Evolutionary conservation across 352 stramenopile species (phyloP).

Genomic region (Phytophthora agathidicida): DNA sequence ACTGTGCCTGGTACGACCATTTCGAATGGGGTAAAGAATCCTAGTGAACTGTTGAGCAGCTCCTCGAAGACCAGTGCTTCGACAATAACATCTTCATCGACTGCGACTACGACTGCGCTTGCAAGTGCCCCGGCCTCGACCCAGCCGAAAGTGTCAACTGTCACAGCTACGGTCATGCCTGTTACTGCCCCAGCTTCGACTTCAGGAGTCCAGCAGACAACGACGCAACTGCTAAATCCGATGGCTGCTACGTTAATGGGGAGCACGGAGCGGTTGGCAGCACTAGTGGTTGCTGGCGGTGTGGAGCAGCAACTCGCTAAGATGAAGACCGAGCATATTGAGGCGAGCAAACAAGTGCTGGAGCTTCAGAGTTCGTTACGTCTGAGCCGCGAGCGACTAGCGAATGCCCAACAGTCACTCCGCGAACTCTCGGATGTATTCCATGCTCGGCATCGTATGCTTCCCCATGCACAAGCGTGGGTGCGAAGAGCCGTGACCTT

Average conservation of each 20-base stretch:
- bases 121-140: slow-evolving; percentile 1
- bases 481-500: slow-evolving; percentile 51
- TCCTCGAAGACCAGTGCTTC: slow-evolving; percentile 6
- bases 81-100: neutral
- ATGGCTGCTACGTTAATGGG: slow-evolving; percentile 39
- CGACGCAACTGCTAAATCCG: slow-evolving; percentile 27
- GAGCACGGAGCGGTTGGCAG: slow-evolving; percentile 63
- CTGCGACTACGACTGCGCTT: neutral
- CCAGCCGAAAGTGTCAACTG: slow-evolving; percentile 6
- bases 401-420: slow-evolving; percentile 54
- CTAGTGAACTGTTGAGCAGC: neutral
- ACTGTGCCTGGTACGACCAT: neutral
- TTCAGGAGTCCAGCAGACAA: slow-evolving; percentile 12
- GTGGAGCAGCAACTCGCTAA: slow-evolving; percentile 76
- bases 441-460: slow-evolving; percentile 66
- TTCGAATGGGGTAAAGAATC: slow-evolving; percentile 14
- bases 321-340: slow-evolving; percentile 72
- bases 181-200: slow-evolving; percentile 1
- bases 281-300: slow-evolving; percentile 62
- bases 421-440: slow-evolving; percentile 67
- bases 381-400: slow-evolving; percentile 67
- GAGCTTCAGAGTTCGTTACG: slow-evolving; percentile 72
- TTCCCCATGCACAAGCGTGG: slow-evolving; percentile 67
- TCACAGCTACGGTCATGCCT: neutral
- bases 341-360: slow-evolving; percentile 72